Conservation (phyloP, 495 filamentous ascomycete genomes). For the Penicillium riverlandense region DNA sequence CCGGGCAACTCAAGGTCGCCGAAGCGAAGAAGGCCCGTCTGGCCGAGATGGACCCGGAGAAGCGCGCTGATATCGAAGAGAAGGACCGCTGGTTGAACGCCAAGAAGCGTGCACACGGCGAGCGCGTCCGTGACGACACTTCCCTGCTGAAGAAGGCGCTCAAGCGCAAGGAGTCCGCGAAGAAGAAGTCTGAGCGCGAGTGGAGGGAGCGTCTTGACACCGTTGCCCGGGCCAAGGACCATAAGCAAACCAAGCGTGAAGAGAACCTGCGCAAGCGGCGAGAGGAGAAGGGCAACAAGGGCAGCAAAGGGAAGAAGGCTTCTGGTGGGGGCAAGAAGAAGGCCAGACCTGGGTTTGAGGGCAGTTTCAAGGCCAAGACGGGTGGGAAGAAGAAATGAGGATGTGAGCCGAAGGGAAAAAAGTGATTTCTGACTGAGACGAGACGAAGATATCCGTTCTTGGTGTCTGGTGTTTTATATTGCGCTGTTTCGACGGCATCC, state of each 20-base stretch:
- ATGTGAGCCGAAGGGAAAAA: conserved; percentile 5
- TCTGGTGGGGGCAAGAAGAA: conserved; percentile 51
- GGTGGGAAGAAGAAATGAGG: conserved; percentile 39
- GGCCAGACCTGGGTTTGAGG: conserved; percentile 80
- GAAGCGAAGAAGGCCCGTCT: conserved; percentile 70
- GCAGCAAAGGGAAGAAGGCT: conserved; percentile 53
- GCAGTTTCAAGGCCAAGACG: conserved; percentile 65
- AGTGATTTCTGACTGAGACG: conserved; percentile 21
- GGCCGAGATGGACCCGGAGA: conserved; percentile 60
- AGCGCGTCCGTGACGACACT: conserved; percentile 84
- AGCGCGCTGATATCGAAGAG: conserved; percentile 78
- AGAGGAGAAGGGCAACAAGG: conserved; percentile 64
- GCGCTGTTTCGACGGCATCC: conserved; percentile 21
- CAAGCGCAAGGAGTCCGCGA: conserved; percentile 83
- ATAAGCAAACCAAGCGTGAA: conserved; percentile 81
- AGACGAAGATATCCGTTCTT: conserved; percentile 24
- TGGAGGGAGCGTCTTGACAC: conserved; percentile 79
- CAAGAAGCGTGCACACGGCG: conserved; percentile 79
- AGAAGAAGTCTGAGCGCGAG: conserved; percentile 83
- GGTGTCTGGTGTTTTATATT: conserved; percentile 20
- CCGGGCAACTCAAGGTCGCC: conserved; percentile 61
- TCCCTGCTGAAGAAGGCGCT: conserved; percentile 88
- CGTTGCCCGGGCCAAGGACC: conserved; percentile 66
- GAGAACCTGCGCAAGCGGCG: conserved; percentile 77
- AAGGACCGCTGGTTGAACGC: conserved; percentile 94